Evolutionary conservation across 495 filamentous ascomycete genomes (phyloP).

Genomic region (Hypoxylon intermedium): DNA sequence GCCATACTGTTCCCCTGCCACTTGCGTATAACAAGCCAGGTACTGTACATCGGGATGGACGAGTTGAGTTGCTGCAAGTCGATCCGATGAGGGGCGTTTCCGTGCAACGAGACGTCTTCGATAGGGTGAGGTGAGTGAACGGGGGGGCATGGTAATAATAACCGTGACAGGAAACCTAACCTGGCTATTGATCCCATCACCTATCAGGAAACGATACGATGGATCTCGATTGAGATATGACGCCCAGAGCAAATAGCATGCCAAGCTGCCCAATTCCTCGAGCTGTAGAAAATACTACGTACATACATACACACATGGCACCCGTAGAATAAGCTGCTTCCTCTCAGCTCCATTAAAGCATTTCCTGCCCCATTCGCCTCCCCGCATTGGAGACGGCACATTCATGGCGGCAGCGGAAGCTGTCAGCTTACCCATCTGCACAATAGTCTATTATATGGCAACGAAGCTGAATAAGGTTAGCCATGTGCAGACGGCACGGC

Average conservation of each 20-base stretch:
- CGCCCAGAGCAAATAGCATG: constrained; percentile 6
- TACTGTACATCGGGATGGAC: constrained; percentile 23
- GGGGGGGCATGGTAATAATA: constrained; percentile 28
- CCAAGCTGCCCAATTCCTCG: not conserved
- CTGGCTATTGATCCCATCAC: constrained; percentile 15
- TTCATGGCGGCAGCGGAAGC: constrained; percentile 22
- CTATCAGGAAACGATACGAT: constrained; percentile 21
- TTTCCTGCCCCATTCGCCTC: constrained; percentile 30
- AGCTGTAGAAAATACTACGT: not conserved
- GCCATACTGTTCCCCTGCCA: constrained; percentile 11
- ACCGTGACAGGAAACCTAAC: constrained; percentile 21
- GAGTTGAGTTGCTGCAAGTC: constrained; percentile 26
- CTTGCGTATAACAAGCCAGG: constrained; percentile 1
- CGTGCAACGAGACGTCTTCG: constrained; percentile 17
- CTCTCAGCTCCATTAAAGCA: not conserved
- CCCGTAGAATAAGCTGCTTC: not conserved
- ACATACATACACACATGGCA: constrained; percentile 4
- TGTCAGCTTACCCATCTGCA: constrained; percentile 10
- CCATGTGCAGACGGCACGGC: constrained; percentile 31
- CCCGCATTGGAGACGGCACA: constrained; percentile 20
- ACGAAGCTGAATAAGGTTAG: constrained; percentile 34
- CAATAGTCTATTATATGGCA: constrained; percentile 14
- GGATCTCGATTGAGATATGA: constrained; percentile 35
- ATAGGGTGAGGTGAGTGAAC: constrained; percentile 15
- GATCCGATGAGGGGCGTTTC: constrained; percentile 25